Percentiles rank a stretch among this genome's conserved stretches.
Conservation (phyloP, 345 rosid genomes). For the Lepidium didymum region DNA sequence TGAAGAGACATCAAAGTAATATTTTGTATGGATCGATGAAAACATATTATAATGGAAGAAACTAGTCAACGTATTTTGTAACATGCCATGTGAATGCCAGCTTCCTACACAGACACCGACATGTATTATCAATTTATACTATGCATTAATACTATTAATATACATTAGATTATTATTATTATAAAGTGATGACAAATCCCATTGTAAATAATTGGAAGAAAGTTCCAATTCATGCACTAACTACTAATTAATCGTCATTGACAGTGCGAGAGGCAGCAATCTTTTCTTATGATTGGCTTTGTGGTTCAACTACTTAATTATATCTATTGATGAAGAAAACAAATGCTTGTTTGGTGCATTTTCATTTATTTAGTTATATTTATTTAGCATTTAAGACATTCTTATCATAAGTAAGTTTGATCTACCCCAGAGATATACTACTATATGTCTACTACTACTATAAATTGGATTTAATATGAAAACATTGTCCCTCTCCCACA, state of each 20-base stretch:
- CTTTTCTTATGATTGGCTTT: slow-evolving; percentile 17
- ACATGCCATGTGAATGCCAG: slow-evolving; percentile 70
- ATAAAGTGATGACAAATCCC: slow-evolving; percentile 7
- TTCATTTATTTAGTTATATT: neutral
- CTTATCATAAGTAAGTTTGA: slow-evolving; percentile 1
- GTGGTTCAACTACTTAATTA: neutral
- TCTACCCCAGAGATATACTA: no score
- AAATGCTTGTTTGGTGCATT: neutral
- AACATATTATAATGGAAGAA: slow-evolving; percentile 16
- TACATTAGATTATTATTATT: neutral
- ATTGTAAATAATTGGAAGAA: neutral
- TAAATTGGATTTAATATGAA: no score
- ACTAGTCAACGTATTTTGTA: slow-evolving; percentile 25
- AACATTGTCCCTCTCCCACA: no score
- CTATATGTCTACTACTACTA: no score
- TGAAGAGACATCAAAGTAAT: slow-evolving; percentile 18
- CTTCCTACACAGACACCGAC: slow-evolving; percentile 27
- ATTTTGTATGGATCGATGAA: slow-evolving; percentile 20
- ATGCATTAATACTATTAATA: no score
- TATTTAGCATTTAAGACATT: slow-evolving; percentile 14
- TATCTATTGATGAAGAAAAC: neutral
- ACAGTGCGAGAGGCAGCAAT: slow-evolving; percentile 8
- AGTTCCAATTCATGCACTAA: slow-evolving; percentile 18
- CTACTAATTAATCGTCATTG: slow-evolving; percentile 16
- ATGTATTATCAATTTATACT: slow-evolving; percentile 8